A percentile compares a stretch with the other conserved stretches of the same genome.
These are phyloP conservation scores for Aspergillus hortae DNA, from an alignment of 2,329 filamentous ascomycete genomes.

Conservation along the genomic window DNA sequence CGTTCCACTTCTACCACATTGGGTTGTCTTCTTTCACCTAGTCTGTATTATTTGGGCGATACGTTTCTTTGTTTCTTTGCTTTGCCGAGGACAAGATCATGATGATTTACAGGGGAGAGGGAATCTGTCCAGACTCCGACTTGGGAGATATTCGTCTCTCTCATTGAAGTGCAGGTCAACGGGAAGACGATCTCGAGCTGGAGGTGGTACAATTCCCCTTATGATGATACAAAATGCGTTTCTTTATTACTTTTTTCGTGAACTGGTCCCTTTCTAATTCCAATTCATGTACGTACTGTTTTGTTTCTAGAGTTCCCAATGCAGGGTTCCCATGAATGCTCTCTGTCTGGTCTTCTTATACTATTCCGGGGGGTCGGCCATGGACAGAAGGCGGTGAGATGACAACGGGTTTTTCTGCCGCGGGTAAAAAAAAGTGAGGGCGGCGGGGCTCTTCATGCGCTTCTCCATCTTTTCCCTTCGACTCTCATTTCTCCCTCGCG, in stretches of 20 bases:
- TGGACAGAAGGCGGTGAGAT: constrained; percentile 8
- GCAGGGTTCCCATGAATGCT: not conserved
- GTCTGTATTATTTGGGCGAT: constrained; percentile 19
- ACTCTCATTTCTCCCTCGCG: not conserved
- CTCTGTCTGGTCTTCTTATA: not conserved
- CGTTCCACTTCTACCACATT: constrained; percentile 22
- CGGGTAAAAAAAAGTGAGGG: constrained; percentile 15
- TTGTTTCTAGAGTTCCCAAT: constrained; percentile 6
- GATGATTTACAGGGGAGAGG: not conserved
- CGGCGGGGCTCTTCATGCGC: constrained; percentile 5
- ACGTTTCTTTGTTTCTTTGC: not conserved
- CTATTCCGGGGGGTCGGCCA: not conserved
- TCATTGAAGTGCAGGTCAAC: constrained; percentile 44
- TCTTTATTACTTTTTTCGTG: constrained; percentile 4
- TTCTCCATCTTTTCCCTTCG: not conserved
- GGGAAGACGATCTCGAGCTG: constrained; percentile 6
- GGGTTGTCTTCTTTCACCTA: constrained; percentile 11
- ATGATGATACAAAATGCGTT: not conserved
- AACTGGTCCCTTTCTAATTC: constrained; percentile 13
- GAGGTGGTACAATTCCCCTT: constrained; percentile 4
- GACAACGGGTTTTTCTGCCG: constrained; percentile 13
- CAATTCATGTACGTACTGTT: constrained; percentile 14
- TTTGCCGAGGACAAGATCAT: too few relatives aligned
- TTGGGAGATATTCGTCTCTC: not conserved
- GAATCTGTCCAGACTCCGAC: not conserved